These are phyloP conservation scores for Penicillium brevicompactum DNA, from an alignment of 2,329 filamentous ascomycete genomes.

Conservation along the genomic window DNA sequence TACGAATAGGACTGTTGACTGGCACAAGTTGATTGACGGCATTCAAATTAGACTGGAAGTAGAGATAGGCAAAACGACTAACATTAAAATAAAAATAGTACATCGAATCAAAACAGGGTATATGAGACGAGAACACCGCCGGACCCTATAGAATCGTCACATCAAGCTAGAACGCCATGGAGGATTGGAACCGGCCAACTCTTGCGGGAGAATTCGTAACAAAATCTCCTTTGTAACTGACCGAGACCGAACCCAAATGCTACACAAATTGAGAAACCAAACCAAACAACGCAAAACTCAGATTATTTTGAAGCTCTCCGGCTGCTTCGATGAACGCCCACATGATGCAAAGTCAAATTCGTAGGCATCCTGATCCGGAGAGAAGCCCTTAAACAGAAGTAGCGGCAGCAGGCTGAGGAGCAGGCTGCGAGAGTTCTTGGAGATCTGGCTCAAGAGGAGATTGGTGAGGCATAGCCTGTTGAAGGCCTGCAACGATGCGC, in stretches of 20 bases:
- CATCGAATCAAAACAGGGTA: constrained; percentile 34
- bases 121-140: constrained; percentile 39
- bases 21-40: background rate
- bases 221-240: constrained; percentile 7
- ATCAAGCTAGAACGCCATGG: constrained; percentile 36
- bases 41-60: background rate
- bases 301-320: constrained; percentile 20
- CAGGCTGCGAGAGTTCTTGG: constrained; percentile 16
- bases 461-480: constrained; percentile 39
- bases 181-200: constrained; percentile 9
- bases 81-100: constrained; percentile 8
- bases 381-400: constrained; percentile 15
- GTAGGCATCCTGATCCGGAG: constrained; percentile 9
- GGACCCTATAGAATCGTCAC: constrained; percentile 26
- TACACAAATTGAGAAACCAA: constrained; percentile 7
- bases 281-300: background rate
- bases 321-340: constrained; percentile 33
- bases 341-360: constrained; percentile 31
- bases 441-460: constrained; percentile 15
- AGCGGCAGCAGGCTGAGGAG: constrained; percentile 17
- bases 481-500: constrained; percentile 38
- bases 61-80: background rate
- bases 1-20: no score
- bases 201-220: constrained; percentile 10
- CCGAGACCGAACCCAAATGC: constrained; percentile 19